Conservation (phyloP, 2,329 filamentous ascomycete genomes). For the Rosellinia necatrix region DNA sequence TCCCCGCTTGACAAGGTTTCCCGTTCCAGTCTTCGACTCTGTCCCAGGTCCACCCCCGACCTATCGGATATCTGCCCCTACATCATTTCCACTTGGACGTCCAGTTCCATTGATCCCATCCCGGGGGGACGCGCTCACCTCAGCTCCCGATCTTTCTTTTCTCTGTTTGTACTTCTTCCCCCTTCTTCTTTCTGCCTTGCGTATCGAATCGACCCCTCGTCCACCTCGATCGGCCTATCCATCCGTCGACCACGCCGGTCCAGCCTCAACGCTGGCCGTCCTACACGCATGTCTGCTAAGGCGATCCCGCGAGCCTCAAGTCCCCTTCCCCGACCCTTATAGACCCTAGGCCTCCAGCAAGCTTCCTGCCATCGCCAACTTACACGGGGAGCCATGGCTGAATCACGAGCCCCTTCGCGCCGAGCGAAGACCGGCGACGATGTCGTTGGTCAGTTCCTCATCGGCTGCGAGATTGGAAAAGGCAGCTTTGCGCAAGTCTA, state of each 20-base stretch:
- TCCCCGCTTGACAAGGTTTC: conserved; percentile 37
- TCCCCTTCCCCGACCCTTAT: conserved; percentile 37
- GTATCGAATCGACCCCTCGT: conserved; percentile 20
- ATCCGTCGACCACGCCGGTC: conserved; percentile 21
- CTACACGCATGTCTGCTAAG: conserved; percentile 40
- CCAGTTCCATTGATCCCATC: conserved; percentile 33
- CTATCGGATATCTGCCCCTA: conserved; percentile 43
- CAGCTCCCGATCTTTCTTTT: conserved; percentile 36
- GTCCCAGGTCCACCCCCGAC: conserved; percentile 31
- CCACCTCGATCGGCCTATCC: conserved; percentile 16
- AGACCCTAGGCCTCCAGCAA: conserved; percentile 40
- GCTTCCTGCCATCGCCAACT: conserved; percentile 42
- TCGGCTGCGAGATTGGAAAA: conserved; percentile 90
- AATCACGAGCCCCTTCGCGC: conserved; percentile 39
- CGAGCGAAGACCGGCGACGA: conserved; percentile 46
- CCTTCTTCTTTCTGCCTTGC: conserved; percentile 34
- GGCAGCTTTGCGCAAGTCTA: conserved; percentile 98
- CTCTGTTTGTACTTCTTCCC: conserved; percentile 22
- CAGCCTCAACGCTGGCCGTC: conserved; percentile 27
- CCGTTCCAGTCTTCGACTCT: conserved; percentile 38
- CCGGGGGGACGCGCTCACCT: conserved; percentile 35
- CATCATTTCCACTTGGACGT: conserved; percentile 40
- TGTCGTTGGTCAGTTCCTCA: conserved; percentile 74
- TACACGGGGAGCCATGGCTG: conserved; percentile 43
- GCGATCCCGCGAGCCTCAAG: conserved; percentile 34